Evolutionary conservation across 768 basidiomycete genomes (phyloP).

Genomic region (Neoboletus subvelutipes): DNA sequence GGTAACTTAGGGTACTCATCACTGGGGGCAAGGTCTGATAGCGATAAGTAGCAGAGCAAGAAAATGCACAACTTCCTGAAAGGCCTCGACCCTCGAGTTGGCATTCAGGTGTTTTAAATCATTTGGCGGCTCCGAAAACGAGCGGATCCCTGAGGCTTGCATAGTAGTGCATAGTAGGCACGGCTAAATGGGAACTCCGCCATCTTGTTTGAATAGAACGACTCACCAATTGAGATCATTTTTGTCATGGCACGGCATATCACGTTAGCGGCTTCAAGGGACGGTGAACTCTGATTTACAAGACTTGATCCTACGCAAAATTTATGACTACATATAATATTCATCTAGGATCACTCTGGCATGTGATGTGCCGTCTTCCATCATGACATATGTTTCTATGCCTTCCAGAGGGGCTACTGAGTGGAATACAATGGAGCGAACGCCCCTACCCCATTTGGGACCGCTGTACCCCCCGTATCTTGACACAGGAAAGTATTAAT

Average conservation of each 20-base stretch:
- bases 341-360: slow-evolving; percentile 53
- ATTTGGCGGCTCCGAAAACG: not conserved
- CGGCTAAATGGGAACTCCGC: not conserved
- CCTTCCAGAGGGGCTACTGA: slow-evolving; percentile 44
- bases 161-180: not conserved
- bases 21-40: not conserved
- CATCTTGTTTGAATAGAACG: not conserved
- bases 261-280: not conserved
- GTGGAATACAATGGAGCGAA: slow-evolving; percentile 60
- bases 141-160: not conserved
- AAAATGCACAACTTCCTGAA: not conserved
- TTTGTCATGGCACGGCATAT: not conserved
- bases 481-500: not conserved
- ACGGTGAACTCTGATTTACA: not conserved
- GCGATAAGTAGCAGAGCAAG: not conserved
- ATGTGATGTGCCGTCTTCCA: slow-evolving; percentile 57
- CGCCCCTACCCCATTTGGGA: slow-evolving; percentile 60
- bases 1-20: slow-evolving; percentile 2
- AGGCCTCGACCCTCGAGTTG: not conserved
- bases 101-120: not conserved
- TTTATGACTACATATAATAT: slow-evolving; percentile 29
- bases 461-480: slow-evolving; percentile 65
- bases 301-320: not conserved
- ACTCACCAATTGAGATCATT: not conserved
- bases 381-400: slow-evolving; percentile 63